Percentiles rank a stretch among this genome's conserved stretches.
These are phyloP conservation scores for Saccharomycopsis sp. DNA, from an alignment of 805 yeast genomes.

Conservation along the genomic window DNA sequence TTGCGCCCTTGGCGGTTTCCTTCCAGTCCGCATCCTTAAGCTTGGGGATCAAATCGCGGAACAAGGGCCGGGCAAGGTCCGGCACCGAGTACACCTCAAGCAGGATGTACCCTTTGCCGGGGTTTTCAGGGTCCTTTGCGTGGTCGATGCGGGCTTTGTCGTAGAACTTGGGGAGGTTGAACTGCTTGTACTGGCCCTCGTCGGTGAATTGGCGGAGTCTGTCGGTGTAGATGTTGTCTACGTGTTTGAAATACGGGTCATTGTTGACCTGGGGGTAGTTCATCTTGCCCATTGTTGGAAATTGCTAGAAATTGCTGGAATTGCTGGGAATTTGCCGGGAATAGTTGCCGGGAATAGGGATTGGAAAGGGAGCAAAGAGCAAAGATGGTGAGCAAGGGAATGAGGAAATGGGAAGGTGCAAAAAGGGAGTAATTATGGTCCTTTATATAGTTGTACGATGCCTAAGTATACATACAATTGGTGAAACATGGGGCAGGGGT, in stretches of 20 bases:
- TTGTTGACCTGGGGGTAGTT: constrained; percentile 33
- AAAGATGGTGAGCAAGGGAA: too few species aligned
- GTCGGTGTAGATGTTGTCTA: constrained; percentile 64
- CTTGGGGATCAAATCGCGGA: constrained; percentile 49
- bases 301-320: too few species aligned
- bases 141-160: constrained; percentile 51
- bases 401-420: too few species aligned
- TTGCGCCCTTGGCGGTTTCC: constrained; percentile 59
- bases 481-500: too few species aligned
- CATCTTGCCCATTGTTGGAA: not conserved
- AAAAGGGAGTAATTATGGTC: too few species aligned
- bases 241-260: constrained; percentile 66
- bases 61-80: constrained; percentile 55
- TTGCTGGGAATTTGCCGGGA: too few species aligned
- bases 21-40: constrained; percentile 42
- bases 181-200: constrained; percentile 65
- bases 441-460: too few species aligned
- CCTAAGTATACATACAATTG: too few species aligned
- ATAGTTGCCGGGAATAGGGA: too few species aligned
- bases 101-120: constrained; percentile 41
- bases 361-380: too few species aligned
- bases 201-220: constrained; percentile 72
- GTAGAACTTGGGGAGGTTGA: constrained; percentile 79
- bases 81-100: constrained; percentile 72
- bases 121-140: constrained; percentile 25